A percentile compares a stretch with the other conserved stretches of the same genome.
These are phyloP conservation scores for Lyophyllum semitale DNA, from an alignment of 768 basidiomycete genomes.

Conservation along the genomic window DNA sequence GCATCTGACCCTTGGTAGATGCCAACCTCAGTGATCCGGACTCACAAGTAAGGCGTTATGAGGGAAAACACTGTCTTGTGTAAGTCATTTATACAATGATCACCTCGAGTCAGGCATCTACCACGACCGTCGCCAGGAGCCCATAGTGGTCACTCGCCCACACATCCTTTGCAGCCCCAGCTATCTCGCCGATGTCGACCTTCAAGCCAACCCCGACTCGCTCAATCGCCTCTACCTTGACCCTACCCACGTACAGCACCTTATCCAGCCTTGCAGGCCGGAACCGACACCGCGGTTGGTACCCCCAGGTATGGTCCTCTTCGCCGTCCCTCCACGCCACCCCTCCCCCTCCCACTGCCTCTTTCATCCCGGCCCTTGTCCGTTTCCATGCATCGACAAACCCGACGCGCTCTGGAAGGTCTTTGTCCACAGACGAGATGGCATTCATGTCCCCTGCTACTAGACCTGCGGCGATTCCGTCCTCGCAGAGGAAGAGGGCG, in stretches of 20 bases:
- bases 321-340: constrained; percentile 21
- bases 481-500: constrained; percentile 31
- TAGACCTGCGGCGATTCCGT: constrained; percentile 38
- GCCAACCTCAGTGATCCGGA: too few relatives aligned
- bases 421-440: constrained; percentile 34
- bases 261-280: constrained; percentile 47
- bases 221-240: constrained; percentile 33
- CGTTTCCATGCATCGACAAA: constrained; percentile 43
- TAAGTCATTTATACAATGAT: too few relatives aligned
- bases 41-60: too few relatives aligned
- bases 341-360: constrained; percentile 18
- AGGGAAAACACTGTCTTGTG: too few relatives aligned
- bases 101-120: not conserved
- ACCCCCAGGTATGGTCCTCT: constrained; percentile 48
- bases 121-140: constrained; percentile 30
- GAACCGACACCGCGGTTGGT: constrained; percentile 36
- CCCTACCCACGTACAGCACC: constrained; percentile 38
- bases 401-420: constrained; percentile 37
- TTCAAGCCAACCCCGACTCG: constrained; percentile 41
- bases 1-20: too few relatives aligned
- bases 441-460: constrained; percentile 57
- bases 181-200: constrained; percentile 8
- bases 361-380: not conserved
- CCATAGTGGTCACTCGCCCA: constrained; percentile 55
- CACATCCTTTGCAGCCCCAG: constrained; percentile 18